Evolutionary conservation across 139 green algal species (phyloP), one percentile per base, ranked within the genome.

Genomic region (Chlorella sp.): DNA sequence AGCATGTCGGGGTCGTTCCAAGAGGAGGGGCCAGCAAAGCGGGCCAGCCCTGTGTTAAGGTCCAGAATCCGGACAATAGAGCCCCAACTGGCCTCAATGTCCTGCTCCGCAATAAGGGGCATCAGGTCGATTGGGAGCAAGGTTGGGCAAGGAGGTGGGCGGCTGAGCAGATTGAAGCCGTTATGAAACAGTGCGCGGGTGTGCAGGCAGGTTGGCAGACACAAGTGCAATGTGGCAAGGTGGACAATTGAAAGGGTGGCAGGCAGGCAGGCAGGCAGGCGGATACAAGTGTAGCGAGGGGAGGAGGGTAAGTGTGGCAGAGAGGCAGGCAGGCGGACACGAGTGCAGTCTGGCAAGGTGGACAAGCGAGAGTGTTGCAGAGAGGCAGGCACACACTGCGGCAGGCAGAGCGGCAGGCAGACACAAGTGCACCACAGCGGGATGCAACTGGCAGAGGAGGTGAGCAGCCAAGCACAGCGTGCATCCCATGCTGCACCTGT

Each of bases 1-100:
- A 97, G 93, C 93, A 97, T 96, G 89, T 97, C 95, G 11, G 93
- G 92, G 89, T 97, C 95, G 88, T 96, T 96, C 92, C 93, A 97
- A 9, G 75, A 90, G 0, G 94, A 93, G 0, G 93, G 94, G 3
- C 92, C 93, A 7, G 95, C 95, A 93, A 92, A 95, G 15, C 83
- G 78, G 0, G 90, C 78, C 57, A 96, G 81, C 3, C 93, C 92
- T 3, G 91, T 76, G 16, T 86, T 93, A 40, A 91, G 87, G 83
- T 96, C 93, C n/a, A 95, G 68, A 30, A 87, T 91, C 75, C 73
- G 69, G 75, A 96, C 36, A 11, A 94, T 75, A 28, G 68, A 86
- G 24, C 91, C 77, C 92, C 91, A 96, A 24, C 28, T 87, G 12
- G 84, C 28, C 14, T 61, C 37, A 61, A 95, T 93, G 88, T 96